phyloP scores from a whole-genome alignment of 2,329 filamentous ascomycete species.

The Sclerotiophoma versabilis region DNA sequence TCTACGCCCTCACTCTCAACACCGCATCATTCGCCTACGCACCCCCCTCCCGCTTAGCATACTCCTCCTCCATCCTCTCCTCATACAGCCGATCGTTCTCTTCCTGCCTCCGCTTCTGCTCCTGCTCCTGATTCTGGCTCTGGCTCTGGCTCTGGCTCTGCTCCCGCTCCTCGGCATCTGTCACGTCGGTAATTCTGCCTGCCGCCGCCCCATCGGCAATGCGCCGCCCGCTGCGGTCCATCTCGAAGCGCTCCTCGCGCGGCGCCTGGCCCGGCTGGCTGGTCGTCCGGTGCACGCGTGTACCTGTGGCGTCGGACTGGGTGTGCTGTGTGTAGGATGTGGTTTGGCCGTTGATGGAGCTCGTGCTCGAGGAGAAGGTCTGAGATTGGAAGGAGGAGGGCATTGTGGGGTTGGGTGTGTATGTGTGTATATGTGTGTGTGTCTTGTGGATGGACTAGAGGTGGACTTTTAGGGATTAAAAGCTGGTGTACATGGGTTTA shows the following conservation, averaged over 20 bases:
- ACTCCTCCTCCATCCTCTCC: slow-evolving; percentile 52
- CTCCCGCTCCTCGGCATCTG: slow-evolving; percentile 38
- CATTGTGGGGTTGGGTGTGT: slow-evolving; percentile 4
- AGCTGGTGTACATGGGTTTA: not conserved
- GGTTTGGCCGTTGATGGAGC: slow-evolving; percentile 39
- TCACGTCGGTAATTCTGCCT: slow-evolving; percentile 43
- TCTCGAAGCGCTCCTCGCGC: slow-evolving; percentile 36
- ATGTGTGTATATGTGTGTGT: not conserved
- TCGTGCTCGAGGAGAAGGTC: slow-evolving; percentile 33
- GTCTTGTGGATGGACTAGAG: not conserved
- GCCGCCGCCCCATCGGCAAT: slow-evolving; percentile 18
- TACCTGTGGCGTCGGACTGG: slow-evolving; percentile 39
- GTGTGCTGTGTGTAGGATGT: slow-evolving; percentile 34
- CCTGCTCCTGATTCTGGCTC: too few relatives aligned
- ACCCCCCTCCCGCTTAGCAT: slow-evolving; percentile 50
- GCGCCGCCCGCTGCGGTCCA: slow-evolving; percentile 30
- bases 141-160: too few relatives aligned
- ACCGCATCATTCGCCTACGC: too few relatives aligned
- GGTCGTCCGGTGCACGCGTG: slow-evolving; percentile 33
- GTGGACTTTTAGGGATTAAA: too few relatives aligned
- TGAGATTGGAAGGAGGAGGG: slow-evolving; percentile 37
- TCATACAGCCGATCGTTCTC: slow-evolving; percentile 48
- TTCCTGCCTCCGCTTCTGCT: too few relatives aligned
- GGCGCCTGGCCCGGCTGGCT: slow-evolving; percentile 36
- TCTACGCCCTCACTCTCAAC: too few relatives aligned